A percentile compares a stretch with the other conserved stretches of the same genome.
Evolutionary conservation across 495 filamentous ascomycete genomes (phyloP).

Genomic region (Xylaria palmicola): DNA sequence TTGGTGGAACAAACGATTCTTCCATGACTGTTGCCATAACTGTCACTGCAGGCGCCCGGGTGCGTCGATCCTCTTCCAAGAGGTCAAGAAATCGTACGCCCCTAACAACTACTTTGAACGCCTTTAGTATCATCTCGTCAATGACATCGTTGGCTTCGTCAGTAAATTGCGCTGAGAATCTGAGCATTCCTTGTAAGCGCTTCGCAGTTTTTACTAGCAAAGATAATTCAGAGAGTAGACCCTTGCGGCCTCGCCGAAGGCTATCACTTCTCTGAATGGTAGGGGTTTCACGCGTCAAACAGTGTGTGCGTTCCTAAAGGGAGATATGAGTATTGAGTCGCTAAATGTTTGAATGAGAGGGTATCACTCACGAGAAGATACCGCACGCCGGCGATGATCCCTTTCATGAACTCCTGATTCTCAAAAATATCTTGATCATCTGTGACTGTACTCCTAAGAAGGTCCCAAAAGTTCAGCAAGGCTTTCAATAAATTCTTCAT

Average conservation of each 20-base stretch:
- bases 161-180: conserved; percentile 40
- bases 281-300: conserved; percentile 76
- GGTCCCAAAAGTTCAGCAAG: conserved; percentile 88
- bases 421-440: conserved; percentile 69
- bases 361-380: conserved; percentile 74
- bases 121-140: conserved; percentile 90
- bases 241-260: conserved; percentile 81
- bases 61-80: conserved; percentile 66
- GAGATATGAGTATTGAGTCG: conserved; percentile 13
- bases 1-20: conserved; percentile 64
- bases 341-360: neutral
- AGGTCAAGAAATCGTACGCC: conserved; percentile 91
- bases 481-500: conserved; percentile 85
- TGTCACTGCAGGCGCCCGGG: conserved; percentile 49
- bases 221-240: conserved; percentile 83
- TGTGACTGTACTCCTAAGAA: conserved; percentile 66
- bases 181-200: conserved; percentile 65
- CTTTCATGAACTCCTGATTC: conserved; percentile 87
- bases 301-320: conserved; percentile 77
- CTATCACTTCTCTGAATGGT: conserved; percentile 71
- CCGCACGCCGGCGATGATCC: conserved; percentile 89
- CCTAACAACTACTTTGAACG: conserved; percentile 89
- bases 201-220: conserved; percentile 85
- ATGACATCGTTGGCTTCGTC: conserved; percentile 71
- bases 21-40: conserved; percentile 63